These are phyloP conservation scores for Arachnomyces sp. DNA, from an alignment of 2,329 filamentous ascomycete genomes.

Conservation along the genomic window DNA sequence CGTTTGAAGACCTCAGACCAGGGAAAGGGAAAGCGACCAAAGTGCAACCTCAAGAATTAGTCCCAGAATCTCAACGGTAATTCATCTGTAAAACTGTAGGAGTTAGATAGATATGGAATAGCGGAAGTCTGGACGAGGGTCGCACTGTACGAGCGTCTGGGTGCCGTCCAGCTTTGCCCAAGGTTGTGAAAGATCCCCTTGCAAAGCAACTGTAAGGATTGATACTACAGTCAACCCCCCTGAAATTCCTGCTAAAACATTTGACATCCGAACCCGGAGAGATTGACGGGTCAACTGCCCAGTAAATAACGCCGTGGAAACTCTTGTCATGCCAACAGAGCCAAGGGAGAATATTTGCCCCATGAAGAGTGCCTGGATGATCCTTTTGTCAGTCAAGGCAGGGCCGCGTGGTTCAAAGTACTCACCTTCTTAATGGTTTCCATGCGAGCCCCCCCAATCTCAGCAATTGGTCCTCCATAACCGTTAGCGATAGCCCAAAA, in stretches of 20 bases:
- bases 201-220: constrained; percentile 3
- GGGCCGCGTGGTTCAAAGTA: not conserved
- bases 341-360: constrained; percentile 6
- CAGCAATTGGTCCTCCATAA: constrained; percentile 1
- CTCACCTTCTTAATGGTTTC: constrained; percentile 1
- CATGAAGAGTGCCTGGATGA: constrained; percentile 5
- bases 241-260: constrained; percentile 2
- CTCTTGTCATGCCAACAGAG: constrained; percentile 7
- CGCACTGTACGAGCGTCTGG: constrained; percentile 4
- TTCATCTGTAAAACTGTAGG: constrained; percentile 3
- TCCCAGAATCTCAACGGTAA: constrained; percentile 1
- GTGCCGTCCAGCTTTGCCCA: constrained; percentile 7
- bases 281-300: constrained; percentile 5
- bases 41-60: constrained; percentile 6
- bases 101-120: constrained; percentile 1
- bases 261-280: constrained; percentile 1
- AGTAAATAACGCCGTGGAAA: constrained; percentile 7
- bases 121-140: not conserved
- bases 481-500: constrained; percentile 1
- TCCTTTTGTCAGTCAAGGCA: not conserved
- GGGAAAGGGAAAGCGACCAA: constrained; percentile 5
- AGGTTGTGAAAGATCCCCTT: constrained; percentile 3
- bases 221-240: constrained; percentile 1
- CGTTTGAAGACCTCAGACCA: constrained; percentile 9
- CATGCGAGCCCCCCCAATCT: not conserved